These are phyloP conservation scores for Fusarium falciforme DNA, from an alignment of 2,329 filamentous ascomycete genomes.

Conservation along the genomic window DNA sequence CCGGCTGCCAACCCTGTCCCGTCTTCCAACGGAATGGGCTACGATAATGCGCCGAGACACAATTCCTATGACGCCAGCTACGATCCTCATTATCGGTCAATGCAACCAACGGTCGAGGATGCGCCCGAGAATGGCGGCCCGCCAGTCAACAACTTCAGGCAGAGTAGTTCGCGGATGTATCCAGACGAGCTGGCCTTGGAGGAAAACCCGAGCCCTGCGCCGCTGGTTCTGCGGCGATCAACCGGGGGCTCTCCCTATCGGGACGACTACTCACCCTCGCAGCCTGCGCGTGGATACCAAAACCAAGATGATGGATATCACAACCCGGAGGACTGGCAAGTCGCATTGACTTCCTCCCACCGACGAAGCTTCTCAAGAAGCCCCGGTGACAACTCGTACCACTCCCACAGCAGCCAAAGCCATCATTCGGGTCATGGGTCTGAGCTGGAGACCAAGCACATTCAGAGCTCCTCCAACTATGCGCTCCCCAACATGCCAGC, in stretches of 20 bases:
- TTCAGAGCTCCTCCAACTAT: conserved; percentile 52
- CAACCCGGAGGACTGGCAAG: conserved; percentile 40
- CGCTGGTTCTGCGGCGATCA: conserved; percentile 56
- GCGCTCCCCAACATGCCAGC: conserved; percentile 62
- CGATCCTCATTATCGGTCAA: conserved; percentile 60
- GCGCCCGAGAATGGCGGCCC: conserved; percentile 64
- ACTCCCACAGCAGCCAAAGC: conserved; percentile 45
- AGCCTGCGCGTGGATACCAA: conserved; percentile 32
- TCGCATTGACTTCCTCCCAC: conserved; percentile 47
- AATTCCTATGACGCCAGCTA: conserved; percentile 63
- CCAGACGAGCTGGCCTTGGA: conserved; percentile 56
- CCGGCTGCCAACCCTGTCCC: conserved; percentile 49
- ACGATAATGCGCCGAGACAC: conserved; percentile 57
- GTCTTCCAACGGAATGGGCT: conserved; percentile 45
- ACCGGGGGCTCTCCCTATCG: conserved; percentile 37
- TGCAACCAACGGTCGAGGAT: conserved; percentile 74
- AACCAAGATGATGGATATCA: neutral
- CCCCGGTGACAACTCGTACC: conserved; percentile 45
- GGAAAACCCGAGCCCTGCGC: conserved; percentile 55
- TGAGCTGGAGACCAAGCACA: conserved; percentile 52
- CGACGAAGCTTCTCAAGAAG: conserved; percentile 51
- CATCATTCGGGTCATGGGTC: conserved; percentile 47
- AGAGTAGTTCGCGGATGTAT: conserved; percentile 38
- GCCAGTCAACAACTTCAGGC: conserved; percentile 42
- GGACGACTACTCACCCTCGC: conserved; percentile 42